Percentiles rank a stretch among this genome's conserved stretches.
Conservation (phyloP, 192 early-diverging fungal genomes). For the Spinellus fusiger region DNA sequence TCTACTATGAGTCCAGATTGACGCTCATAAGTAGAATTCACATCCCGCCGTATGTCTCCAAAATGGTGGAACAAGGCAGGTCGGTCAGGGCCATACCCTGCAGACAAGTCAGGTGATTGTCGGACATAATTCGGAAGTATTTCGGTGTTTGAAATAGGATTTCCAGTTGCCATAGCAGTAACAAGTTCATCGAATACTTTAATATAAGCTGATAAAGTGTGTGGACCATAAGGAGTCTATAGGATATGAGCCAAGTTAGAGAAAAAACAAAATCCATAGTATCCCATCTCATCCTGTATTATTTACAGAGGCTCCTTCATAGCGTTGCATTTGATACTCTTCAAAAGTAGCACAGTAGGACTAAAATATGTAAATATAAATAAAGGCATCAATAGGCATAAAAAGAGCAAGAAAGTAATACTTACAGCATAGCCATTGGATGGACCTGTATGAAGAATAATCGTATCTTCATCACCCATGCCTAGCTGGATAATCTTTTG, state of each 20-base stretch:
- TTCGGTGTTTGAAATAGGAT: background rate
- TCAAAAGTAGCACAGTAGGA: constrained; percentile 46
- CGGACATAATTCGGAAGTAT: constrained; percentile 13
- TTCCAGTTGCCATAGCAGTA: constrained; percentile 30
- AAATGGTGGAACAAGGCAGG: constrained; percentile 15
- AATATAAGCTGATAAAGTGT: constrained; percentile 51
- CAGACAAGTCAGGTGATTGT: constrained; percentile 8
- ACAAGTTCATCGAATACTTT: constrained; percentile 45
- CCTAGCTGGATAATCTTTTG: constrained; percentile 24
- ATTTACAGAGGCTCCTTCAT: constrained; percentile 49
- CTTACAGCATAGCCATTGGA: constrained; percentile 53
- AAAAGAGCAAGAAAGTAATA: constrained; percentile 3
- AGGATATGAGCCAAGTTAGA: background rate
- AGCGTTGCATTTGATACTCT: constrained; percentile 57
- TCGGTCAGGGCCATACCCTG: constrained; percentile 6
- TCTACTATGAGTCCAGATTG: background rate
- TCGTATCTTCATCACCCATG: constrained; percentile 35
- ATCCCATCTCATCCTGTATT: background rate
- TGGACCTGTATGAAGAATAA: constrained; percentile 47
- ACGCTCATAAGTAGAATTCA: background rate
- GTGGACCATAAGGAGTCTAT: constrained; percentile 49
- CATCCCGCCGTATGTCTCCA: constrained; percentile 22
- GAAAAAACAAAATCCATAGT: background rate
- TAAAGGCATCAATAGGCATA: constrained; percentile 3
- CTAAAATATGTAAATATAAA: background rate